Percentiles rank a stretch among this genome's conserved stretches.
Conservation (phyloP, 202 grass and related monocot genomes). For the Carex arenaria region DNA sequence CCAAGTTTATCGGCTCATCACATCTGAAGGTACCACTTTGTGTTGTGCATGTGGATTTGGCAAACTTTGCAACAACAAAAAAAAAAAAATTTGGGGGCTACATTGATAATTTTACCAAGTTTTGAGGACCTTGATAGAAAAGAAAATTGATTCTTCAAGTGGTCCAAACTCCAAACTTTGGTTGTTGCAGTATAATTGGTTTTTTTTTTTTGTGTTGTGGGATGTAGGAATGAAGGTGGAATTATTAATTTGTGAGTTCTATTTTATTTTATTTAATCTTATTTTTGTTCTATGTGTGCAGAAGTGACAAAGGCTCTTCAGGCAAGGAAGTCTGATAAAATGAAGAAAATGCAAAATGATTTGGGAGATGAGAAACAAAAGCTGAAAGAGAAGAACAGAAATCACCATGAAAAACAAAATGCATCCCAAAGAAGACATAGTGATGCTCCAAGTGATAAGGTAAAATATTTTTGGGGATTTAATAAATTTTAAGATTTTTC, state of each 20-base stretch:
- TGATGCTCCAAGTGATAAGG: conserved; percentile 15
- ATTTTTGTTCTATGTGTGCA: conserved; percentile 21
- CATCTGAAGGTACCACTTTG: conserved; percentile 60
- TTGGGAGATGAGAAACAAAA: conserved; percentile 53
- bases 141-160: background rate
- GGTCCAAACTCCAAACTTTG: conserved; percentile 15
- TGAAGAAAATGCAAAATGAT: conserved; percentile 68
- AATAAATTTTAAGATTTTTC: background rate
- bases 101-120: background rate
- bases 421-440: conserved; percentile 4
- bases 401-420: conserved; percentile 10
- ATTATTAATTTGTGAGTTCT: background rate
- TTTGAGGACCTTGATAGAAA: background rate
- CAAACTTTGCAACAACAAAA: background rate
- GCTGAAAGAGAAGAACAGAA: conserved; percentile 26
- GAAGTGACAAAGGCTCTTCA: conserved; percentile 89
- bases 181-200: background rate
- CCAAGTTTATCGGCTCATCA: conserved; percentile 91
- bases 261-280: background rate
- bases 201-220: background rate
- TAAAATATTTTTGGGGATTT: background rate
- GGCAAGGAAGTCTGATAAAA: conserved; percentile 76
- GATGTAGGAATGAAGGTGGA: background rate
- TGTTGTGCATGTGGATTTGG: background rate
- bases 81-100: background rate